A percentile compares a stretch with the other conserved stretches of the same genome.
These are phyloP conservation scores for Podospora pseudoanserina DNA, from an alignment of 495 filamentous ascomycete genomes.

Conservation along the genomic window DNA sequence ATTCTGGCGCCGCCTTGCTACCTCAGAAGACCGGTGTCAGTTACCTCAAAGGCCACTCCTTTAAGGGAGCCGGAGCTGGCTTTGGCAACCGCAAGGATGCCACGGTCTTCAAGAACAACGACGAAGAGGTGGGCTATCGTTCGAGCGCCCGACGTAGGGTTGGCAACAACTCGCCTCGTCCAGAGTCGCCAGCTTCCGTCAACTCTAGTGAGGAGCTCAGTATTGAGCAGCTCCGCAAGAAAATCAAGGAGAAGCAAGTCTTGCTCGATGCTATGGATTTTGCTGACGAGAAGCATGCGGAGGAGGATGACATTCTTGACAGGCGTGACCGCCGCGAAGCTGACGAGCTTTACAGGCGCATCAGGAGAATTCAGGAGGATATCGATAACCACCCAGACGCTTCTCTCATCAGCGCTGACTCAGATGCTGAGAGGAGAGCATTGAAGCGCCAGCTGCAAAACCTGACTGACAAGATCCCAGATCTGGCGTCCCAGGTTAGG, in stretches of 20 bases:
- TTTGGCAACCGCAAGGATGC: constrained; percentile 75
- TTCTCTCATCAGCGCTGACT: constrained; percentile 66
- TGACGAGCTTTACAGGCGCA: constrained; percentile 88
- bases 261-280: constrained; percentile 97
- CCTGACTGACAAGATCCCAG: constrained; percentile 83
- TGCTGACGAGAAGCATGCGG: constrained; percentile 81
- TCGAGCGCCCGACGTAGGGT: constrained; percentile 90
- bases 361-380: constrained; percentile 93
- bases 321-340: constrained; percentile 86
- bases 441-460: constrained; percentile 85
- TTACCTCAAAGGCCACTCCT: constrained; percentile 94
- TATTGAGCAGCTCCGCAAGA: constrained; percentile 84
- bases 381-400: constrained; percentile 90
- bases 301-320: constrained; percentile 90
- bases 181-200: constrained; percentile 69
- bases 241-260: constrained; percentile 91
- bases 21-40: constrained; percentile 97
- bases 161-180: constrained; percentile 69
- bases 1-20: constrained; percentile 77
- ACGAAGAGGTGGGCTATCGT: constrained; percentile 82
- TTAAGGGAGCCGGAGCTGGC: constrained; percentile 52
- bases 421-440: constrained; percentile 77
- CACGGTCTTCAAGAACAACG: constrained; percentile 95
- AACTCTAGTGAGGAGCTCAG: constrained; percentile 73
- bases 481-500: constrained; percentile 86